Conservation (phyloP, 305 asterid genomes). For the Stenogyne calaminthoides region DNA sequence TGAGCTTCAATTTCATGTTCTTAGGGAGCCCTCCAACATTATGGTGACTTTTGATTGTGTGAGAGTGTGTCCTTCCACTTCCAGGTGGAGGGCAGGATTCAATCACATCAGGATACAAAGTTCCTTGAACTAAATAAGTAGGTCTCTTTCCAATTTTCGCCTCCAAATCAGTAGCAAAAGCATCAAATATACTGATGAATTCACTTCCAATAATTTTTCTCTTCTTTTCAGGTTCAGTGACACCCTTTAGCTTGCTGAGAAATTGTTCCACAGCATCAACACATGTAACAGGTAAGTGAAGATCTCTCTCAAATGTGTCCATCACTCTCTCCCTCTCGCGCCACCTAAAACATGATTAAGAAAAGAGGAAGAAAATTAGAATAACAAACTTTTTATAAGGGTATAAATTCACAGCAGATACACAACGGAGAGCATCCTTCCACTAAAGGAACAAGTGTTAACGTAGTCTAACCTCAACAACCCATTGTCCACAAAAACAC, state of each 20-base stretch:
- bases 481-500: slow-evolving; percentile 96
- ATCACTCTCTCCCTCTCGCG: slow-evolving; percentile 85
- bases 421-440: no score
- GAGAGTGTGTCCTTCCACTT: slow-evolving; percentile 93
- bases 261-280: slow-evolving; percentile 85
- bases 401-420: background rate
- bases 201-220: slow-evolving; percentile 63
- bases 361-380: background rate
- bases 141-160: slow-evolving; percentile 64
- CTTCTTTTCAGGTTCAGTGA: slow-evolving; percentile 79
- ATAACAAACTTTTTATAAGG: background rate
- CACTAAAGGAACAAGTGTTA: no score
- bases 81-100: slow-evolving; percentile 99
- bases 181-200: slow-evolving; percentile 81
- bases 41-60: slow-evolving; percentile 96
- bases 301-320: slow-evolving; percentile 85
- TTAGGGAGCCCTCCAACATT: slow-evolving; percentile 98
- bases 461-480: slow-evolving; percentile 58
- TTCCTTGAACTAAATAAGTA: slow-evolving; percentile 87
- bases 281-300: slow-evolving; percentile 89
- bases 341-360: slow-evolving; percentile 42
- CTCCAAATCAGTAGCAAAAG: slow-evolving; percentile 74
- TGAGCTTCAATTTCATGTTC: slow-evolving; percentile 95
- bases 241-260: slow-evolving; percentile 89
- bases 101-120: slow-evolving; percentile 94